These are phyloP conservation scores for Tuber brumale DNA, from an alignment of 495 filamentous ascomycete species.

Conservation along the genomic window DNA sequence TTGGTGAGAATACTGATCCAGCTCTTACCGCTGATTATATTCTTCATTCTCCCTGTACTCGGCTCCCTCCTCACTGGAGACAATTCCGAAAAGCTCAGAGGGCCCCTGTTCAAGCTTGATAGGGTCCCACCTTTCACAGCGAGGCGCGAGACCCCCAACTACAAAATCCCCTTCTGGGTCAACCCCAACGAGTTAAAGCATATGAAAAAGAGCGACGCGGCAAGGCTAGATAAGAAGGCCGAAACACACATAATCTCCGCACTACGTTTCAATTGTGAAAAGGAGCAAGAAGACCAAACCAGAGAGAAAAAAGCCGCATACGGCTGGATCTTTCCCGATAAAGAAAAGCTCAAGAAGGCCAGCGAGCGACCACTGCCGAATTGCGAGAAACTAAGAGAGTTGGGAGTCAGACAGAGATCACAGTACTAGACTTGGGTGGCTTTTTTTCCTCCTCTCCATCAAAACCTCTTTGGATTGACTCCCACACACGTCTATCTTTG, in stretches of 20 bases:
- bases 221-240: conserved; percentile 66
- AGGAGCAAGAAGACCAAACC: conserved; percentile 57
- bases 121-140: conserved; percentile 62
- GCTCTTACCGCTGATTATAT: conserved; percentile 75
- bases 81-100: conserved; percentile 53
- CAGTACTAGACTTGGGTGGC: conserved; percentile 9
- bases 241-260: conserved; percentile 63
- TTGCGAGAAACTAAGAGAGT: conserved; percentile 40
- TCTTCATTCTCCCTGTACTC: conserved; percentile 82
- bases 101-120: conserved; percentile 63
- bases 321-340: conserved; percentile 82
- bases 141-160: conserved; percentile 60
- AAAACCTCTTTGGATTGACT: neutral
- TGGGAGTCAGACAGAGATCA: conserved; percentile 25
- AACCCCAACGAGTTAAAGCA: conserved; percentile 69
- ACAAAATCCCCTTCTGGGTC: conserved; percentile 75
- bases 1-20: conserved; percentile 54
- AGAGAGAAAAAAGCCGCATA: conserved; percentile 69
- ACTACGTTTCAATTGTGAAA: conserved; percentile 63
- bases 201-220: conserved; percentile 59
- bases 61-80: conserved; percentile 67
- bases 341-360: conserved; percentile 66
- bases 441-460: conserved; percentile 3
- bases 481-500: neutral
- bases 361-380: conserved; percentile 51